Base-by-base conservation (phyloP, 352 stramenopile species). In the Pythium diclinum region DNA sequence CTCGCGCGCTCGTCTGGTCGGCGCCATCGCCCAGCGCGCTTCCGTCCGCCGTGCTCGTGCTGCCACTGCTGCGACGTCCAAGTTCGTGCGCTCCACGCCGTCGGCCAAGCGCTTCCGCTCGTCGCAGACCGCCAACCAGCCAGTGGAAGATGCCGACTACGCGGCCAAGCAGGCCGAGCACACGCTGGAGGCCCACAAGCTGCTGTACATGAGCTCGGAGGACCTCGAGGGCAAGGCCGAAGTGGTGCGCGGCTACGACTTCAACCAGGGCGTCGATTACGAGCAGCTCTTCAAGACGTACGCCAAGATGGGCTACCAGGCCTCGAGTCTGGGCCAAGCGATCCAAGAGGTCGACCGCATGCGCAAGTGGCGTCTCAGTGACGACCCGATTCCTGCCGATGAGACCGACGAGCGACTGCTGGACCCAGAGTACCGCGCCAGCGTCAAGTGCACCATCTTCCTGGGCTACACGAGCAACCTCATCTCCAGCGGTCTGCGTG, bases 381-480 rank as follows among this genome's bases (percentile, higher is more conserved):
- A 99, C 74, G 85, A 97, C 6, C 86, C 92, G 33, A 89, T 97
- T 42, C 75, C 92, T 2, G 85, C 94, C 46, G 93, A 98, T 30
- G 91, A 98, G 36, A 87, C 97, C 48, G 96, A 99, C 63, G 85
- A 97, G 48, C 74, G 90, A 49, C 77, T 97, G 48, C 81, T 83
- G 46, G 85, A 96, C 57, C 75, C 80, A 4, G 75, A 71, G 56
- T 92, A 86, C 66, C 91, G 92, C 47, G 85, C 84, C 23, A 83
- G 73, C 4, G 77, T 95, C 51, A 98, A 98, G 73, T 97, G 84
- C 76, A 98, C 92, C n/a, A 99, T 99, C 64, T 99, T 99, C 77
- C 81, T 99, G 25, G 91, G 87, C 6, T 99, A 99, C 83, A 99
- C 98, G 44, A 99, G 91, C 38, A 99, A 99, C 85, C 89, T 99